Conservation (phyloP, 306 rosid species). For the Hylodesmum podocarpum region DNA sequence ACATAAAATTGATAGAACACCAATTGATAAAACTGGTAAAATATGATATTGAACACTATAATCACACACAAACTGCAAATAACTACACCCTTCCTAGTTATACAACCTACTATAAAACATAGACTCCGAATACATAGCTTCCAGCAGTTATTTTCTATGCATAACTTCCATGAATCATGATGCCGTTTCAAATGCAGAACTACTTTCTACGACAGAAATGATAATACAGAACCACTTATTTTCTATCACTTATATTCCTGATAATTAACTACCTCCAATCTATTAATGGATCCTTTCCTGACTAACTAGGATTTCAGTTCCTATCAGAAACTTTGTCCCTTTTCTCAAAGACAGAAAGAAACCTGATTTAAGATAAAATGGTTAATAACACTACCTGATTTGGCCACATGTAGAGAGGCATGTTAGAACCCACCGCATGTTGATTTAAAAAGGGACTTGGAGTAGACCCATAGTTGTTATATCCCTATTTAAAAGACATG, state of each 20-base stretch:
- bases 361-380: background rate
- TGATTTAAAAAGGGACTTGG: constrained; percentile 22
- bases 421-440: constrained; percentile 28
- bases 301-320: background rate
- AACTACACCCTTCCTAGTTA: background rate
- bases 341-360: constrained; percentile 20
- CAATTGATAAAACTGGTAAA: background rate
- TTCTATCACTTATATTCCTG: background rate
- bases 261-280: background rate
- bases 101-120: background rate
- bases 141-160: background rate
- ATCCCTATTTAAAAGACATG: constrained; percentile 33
- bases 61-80: background rate
- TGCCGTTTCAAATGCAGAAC: background rate
- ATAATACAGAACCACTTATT: background rate
- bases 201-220: too few species aligned
- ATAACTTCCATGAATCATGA: background rate
- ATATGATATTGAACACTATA: background rate
- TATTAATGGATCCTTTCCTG: background rate
- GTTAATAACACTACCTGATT: constrained; percentile 39
- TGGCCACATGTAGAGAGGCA: constrained; percentile 26
- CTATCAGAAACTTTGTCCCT: constrained; percentile 1
- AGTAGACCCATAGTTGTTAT: constrained; percentile 16
- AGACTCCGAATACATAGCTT: background rate
- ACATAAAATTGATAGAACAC: background rate